Evolutionary conservation across 768 basidiomycete species (phyloP).

Genomic region (Rhizopogon vesiculosus): DNA sequence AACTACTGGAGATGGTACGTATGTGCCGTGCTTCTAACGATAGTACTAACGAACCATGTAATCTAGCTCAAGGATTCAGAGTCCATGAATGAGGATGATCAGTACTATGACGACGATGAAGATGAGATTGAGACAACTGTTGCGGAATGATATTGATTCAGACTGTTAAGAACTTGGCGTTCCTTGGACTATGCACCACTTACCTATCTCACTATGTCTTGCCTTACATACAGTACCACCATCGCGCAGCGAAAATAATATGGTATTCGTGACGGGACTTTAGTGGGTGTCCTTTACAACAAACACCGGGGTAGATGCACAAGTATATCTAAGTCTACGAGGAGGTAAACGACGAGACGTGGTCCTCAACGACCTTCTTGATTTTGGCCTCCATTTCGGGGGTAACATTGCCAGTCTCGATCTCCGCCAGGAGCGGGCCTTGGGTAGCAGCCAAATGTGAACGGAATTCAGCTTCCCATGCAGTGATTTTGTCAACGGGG

Average conservation of each 20-base stretch:
- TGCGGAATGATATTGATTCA: neutral
- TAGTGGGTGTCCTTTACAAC: neutral
- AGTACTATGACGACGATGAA: conserved; percentile 36
- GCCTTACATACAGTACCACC: conserved; percentile 1
- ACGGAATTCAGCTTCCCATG: conserved; percentile 93
- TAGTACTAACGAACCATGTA: neutral
- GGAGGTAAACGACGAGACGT: conserved; percentile 75
- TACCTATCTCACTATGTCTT: neutral
- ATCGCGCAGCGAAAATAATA: conserved; percentile 21
- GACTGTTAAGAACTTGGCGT: neutral
- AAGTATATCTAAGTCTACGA: conserved; percentile 7
- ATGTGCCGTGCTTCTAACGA: neutral
- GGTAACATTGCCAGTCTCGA: conserved; percentile 77
- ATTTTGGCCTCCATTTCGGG: conserved; percentile 90
- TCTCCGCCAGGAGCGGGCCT: conserved; percentile 73
- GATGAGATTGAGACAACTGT: conserved; percentile 9
- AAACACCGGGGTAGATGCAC: neutral
- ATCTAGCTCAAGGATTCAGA: conserved; percentile 57
- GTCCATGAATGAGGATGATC: conserved; percentile 67
- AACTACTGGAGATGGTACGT: conserved; percentile 88
- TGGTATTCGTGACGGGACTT: conserved; percentile 21
- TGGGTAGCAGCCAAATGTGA: conserved; percentile 77
- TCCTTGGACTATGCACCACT: neutral
- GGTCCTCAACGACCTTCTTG: conserved; percentile 91
- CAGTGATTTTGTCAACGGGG: conserved; percentile 90